These are phyloP conservation scores for Saururus chinensis DNA, from an alignment of 164 flowering plant genomes.

Conservation along the genomic window DNA sequence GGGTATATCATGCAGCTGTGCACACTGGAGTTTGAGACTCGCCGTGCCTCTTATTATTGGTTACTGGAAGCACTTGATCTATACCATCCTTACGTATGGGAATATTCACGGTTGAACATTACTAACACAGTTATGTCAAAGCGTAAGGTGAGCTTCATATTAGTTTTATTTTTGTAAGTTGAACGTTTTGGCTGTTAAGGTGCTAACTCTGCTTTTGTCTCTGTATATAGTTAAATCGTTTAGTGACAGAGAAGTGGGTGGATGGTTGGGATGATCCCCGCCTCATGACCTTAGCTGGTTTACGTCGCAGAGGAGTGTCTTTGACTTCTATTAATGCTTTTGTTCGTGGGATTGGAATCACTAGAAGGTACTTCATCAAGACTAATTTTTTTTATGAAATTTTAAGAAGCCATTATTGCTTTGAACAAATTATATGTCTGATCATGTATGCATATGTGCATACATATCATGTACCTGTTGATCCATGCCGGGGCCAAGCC, in stretches of 20 bases:
- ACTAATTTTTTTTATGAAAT: neutral
- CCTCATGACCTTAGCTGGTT: slow-evolving; percentile 92
- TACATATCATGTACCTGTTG: neutral
- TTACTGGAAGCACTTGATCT: slow-evolving; percentile 66
- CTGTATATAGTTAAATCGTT: slow-evolving; percentile 56
- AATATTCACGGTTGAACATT: slow-evolving; percentile 85
- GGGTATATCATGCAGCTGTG: slow-evolving; percentile 52
- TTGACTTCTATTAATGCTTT: slow-evolving; percentile 79
- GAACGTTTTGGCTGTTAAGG: neutral
- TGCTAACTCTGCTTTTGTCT: neutral
- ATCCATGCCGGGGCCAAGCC: too few relatives aligned
- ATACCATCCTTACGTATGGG: slow-evolving; percentile 93
- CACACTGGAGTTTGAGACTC: slow-evolving; percentile 96
- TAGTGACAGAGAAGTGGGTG: slow-evolving; percentile 88
- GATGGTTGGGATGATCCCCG: slow-evolving; percentile 99
- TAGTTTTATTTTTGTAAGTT: neutral
- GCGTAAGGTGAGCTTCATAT: slow-evolving; percentile 49
- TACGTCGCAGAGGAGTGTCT: slow-evolving; percentile 85
- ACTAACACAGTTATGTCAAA: slow-evolving; percentile 97
- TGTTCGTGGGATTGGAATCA: slow-evolving; percentile 90
- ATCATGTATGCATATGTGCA: neutral
- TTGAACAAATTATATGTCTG: neutral
- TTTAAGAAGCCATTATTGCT: too few relatives aligned
- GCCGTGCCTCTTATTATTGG: slow-evolving; percentile 99
- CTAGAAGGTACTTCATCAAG: slow-evolving; percentile 55